phyloP scores from a whole-genome alignment of 495 filamentous ascomycete genomes.

The Penicillium pancosmium region DNA sequence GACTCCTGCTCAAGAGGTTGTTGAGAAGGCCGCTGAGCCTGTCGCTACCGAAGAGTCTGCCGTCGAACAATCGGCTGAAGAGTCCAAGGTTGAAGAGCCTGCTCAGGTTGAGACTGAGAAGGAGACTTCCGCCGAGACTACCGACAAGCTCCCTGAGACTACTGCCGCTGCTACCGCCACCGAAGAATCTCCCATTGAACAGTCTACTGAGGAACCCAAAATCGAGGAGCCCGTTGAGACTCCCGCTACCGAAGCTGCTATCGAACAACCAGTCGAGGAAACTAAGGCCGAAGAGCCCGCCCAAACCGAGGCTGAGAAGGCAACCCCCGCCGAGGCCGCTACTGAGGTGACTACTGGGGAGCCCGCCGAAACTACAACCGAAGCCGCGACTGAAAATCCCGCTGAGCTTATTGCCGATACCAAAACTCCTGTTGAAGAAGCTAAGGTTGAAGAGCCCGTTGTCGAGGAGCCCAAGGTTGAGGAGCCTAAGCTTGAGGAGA shows the following conservation, averaged over 20 bases:
- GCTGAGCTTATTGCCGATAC: neutral
- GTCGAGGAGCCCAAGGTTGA: slow-evolving; percentile 15
- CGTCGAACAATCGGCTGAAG: slow-evolving; percentile 17
- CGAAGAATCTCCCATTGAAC: slow-evolving; percentile 12
- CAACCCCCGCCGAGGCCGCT: slow-evolving; percentile 4
- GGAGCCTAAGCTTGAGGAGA: slow-evolving; percentile 1
- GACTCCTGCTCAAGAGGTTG: neutral
- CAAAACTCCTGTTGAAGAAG: neutral
- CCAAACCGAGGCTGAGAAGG: slow-evolving; percentile 5
- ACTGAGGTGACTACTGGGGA: slow-evolving; percentile 5
- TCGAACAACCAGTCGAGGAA: neutral
- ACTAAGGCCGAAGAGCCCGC: slow-evolving; percentile 5
- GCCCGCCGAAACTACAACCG: neutral
- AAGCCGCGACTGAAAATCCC: slow-evolving; percentile 6
- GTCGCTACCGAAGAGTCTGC: slow-evolving; percentile 8
- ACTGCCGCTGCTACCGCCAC: slow-evolving; percentile 6
- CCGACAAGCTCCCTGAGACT: slow-evolving; percentile 12
- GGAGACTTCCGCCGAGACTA: slow-evolving; percentile 13
- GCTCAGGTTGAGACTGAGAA: slow-evolving; percentile 3
- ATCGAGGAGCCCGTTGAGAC: neutral
- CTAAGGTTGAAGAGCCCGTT: slow-evolving; percentile 11
- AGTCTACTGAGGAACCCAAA: slow-evolving; percentile 5
- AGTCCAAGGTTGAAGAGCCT: slow-evolving; percentile 16
- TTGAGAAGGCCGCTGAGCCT: neutral
- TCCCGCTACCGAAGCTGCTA: neutral